phyloP scores from a whole-genome alignment of 2,329 filamentous ascomycete species.

The Calonectria pauciramosa region DNA sequence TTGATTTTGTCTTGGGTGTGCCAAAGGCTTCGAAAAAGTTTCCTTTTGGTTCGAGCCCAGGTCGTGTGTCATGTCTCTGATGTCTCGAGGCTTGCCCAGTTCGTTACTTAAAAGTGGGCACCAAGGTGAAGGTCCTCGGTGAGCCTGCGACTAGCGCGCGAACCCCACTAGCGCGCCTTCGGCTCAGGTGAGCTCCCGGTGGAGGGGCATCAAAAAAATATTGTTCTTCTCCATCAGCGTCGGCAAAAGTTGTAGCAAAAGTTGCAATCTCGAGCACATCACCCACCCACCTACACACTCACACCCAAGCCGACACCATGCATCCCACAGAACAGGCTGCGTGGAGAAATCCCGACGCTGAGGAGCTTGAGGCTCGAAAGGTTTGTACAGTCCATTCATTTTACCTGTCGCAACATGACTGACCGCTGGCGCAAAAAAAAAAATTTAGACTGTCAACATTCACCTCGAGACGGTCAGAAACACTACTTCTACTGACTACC shows the following conservation, averaged over 20 bases:
- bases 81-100: background rate
- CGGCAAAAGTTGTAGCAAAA: conserved; percentile 13
- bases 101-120: conserved; percentile 7
- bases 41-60: background rate
- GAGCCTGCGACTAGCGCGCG: background rate
- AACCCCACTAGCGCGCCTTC: background rate
- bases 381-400: conserved; percentile 55
- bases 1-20: background rate
- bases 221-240: conserved; percentile 22
- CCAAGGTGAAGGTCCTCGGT: conserved; percentile 1
- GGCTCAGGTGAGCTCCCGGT: conserved; percentile 28
- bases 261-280: background rate
- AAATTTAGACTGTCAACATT: conserved; percentile 81
- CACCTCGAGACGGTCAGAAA: conserved; percentile 92
- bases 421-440: conserved; percentile 7
- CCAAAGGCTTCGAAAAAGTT: background rate
- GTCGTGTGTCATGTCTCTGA: background rate
- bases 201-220: conserved; percentile 32
- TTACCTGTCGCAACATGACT: background rate
- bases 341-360: conserved; percentile 60
- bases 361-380: conserved; percentile 73
- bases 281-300: background rate
- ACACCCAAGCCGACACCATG: conserved; percentile 41
- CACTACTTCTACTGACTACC: conserved; percentile 91
- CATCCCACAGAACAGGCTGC: conserved; percentile 50